Conservation (phyloP, 768 basidiomycete genomes). For the Podaxis sp. region DNA sequence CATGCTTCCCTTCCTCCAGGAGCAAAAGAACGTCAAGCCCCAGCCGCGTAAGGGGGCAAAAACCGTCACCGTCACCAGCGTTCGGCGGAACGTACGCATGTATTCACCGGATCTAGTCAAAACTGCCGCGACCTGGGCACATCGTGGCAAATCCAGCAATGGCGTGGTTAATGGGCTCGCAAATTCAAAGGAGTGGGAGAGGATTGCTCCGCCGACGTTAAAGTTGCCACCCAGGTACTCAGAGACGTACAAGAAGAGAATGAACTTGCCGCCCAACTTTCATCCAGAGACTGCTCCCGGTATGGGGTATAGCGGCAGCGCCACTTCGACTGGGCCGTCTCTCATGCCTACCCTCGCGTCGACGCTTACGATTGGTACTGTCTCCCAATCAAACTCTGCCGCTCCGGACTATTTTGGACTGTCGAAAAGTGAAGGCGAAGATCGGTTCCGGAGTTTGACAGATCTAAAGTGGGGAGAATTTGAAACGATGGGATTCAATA, state of each 20-base stretch:
- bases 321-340: constrained; percentile 32
- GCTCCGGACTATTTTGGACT: constrained; percentile 32
- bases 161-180: constrained; percentile 39
- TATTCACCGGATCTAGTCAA: constrained; percentile 85
- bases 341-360: constrained; percentile 20
- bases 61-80: constrained; percentile 71
- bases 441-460: constrained; percentile 74
- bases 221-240: constrained; percentile 67
- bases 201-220: constrained; percentile 59
- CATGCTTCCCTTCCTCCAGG: constrained; percentile 62
- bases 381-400: constrained; percentile 13
- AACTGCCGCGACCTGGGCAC: constrained; percentile 46
- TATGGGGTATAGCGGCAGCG: constrained; percentile 23
- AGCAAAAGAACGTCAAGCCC: constrained; percentile 45
- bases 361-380: constrained; percentile 20
- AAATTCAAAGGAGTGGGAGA: constrained; percentile 71
- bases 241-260: constrained; percentile 70
- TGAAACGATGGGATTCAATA: constrained; percentile 76
- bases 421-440: constrained; percentile 45
- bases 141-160: constrained; percentile 21
- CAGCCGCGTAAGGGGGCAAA: constrained; percentile 74
- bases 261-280: constrained; percentile 60
- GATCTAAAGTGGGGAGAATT: constrained; percentile 93
- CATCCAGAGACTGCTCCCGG: constrained; percentile 46
- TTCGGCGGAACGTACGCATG: constrained; percentile 79